phyloP scores from a whole-genome alignment of 495 filamentous ascomycete species.

The Aspergillus baeticus region DNA sequence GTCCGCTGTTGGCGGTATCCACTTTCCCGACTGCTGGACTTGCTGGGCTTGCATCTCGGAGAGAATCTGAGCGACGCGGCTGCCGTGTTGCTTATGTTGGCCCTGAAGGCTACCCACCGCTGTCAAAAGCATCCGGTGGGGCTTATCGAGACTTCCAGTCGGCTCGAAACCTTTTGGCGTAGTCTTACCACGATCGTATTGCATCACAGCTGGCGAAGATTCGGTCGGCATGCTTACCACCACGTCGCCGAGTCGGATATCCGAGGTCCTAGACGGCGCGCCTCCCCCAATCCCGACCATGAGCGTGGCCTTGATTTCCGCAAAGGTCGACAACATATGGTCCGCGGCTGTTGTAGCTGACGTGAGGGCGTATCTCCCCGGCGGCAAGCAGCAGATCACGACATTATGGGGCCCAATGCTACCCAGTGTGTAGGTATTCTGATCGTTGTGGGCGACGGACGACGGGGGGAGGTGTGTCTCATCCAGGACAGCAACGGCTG shows the following conservation, averaged over 20 bases:
- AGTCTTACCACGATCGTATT: conserved; percentile 42
- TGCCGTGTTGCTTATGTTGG: neutral
- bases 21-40: too few relatives aligned
- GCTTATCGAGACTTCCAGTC: conserved; percentile 35
- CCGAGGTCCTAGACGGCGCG: conserved; percentile 18
- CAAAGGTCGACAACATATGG: conserved; percentile 14
- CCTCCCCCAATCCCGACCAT: conserved; percentile 39
- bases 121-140: conserved; percentile 27
- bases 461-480: too few relatives aligned
- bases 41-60: too few relatives aligned
- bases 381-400: conserved; percentile 30
- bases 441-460: conserved; percentile 14
- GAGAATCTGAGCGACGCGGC: neutral
- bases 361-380: conserved; percentile 24
- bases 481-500: too few relatives aligned
- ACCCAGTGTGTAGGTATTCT: conserved; percentile 35
- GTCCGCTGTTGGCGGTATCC: neutral
- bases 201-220: conserved; percentile 20
- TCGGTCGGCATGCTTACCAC: conserved; percentile 29
- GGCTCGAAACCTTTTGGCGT: conserved; percentile 24
- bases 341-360: conserved; percentile 22
- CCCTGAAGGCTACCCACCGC: conserved; percentile 14
- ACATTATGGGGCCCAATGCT: conserved; percentile 24
- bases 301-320: conserved; percentile 22
- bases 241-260: conserved; percentile 38